Base-by-base conservation (phyloP, 768 basidiomycete species). In the Russula lepida region DNA sequence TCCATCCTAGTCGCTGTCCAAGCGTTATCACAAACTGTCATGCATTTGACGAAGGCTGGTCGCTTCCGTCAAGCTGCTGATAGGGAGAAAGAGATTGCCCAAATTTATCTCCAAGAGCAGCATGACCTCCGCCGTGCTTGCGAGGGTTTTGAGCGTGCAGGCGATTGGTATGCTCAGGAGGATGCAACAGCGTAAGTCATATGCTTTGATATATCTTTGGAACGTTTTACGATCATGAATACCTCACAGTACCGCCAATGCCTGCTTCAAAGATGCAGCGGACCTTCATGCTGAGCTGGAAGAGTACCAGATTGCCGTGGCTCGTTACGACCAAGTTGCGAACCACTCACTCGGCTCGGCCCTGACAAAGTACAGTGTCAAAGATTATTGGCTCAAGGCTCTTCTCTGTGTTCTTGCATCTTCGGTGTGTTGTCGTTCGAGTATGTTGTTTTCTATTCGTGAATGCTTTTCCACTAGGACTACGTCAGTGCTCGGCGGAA, bases 1-100 rank as follows among this genome's bases (percentile, higher is more conserved):
- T 47, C 32, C 33, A 27, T 28, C 28, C 70, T n/a, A 97, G 97
- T 94, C 72, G 95, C 97, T 49, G 81, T 98, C 37, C 84, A 89
- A 69, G 89, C 95, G 23, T 76, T 98, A 51, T 79, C 84, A 7
- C 86, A 91, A 68, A 92, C 94, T 6, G 88, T 98, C 63, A 79
- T 79, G 21, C 85, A 91, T 70, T 83, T 97, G 49, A 90, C 90
- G 11, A 74, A 89, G 66, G 78, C 79, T 30, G 97, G 97, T 54
- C 85, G 93, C 59, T 99, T 98, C 79, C 79, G 97, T 54, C 97
- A 99, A 73, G 97, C 97, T 23, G 97, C 95, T 6, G 97, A 99
- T 73, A 79, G 97, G 68, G 93, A 98, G 79, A 98, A 95, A 75
- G 90, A 98, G 76, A 95, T 98, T 66, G 97, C 86, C 3, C 87